A percentile compares a stretch with the other conserved stretches of the same genome.
These are phyloP conservation scores for Fraxinus sp. DNA, from an alignment of 305 asterid genomes.

Conservation along the genomic window DNA sequence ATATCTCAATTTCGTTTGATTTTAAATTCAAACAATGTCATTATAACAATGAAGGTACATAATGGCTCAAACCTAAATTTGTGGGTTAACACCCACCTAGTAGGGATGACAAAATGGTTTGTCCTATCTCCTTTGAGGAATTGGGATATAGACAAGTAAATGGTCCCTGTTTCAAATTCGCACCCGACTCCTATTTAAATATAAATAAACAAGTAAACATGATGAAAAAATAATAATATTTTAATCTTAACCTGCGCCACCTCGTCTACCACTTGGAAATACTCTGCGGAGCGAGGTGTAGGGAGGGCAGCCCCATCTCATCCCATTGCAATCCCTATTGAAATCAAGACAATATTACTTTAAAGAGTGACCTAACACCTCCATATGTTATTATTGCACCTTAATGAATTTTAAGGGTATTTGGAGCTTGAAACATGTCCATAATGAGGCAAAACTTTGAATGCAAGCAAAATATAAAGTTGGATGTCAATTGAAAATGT, in stretches of 20 bases:
- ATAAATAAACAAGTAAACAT: no score
- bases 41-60: neutral
- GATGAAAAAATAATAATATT: no score
- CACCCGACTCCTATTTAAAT: no score
- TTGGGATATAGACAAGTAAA: no score
- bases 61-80: neutral
- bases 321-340: neutral
- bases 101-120: no score
- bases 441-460: slow-evolving; percentile 16
- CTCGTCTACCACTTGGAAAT: no score
- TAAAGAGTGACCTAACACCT: neutral
- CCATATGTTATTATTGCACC: neutral
- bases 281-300: no score
- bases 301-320: no score
- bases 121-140: neutral
- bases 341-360: neutral
- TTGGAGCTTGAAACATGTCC: neutral
- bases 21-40: neutral
- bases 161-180: no score
- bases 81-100: neutral
- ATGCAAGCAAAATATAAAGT: slow-evolving; percentile 18
- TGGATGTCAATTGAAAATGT: neutral
- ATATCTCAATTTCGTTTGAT: neutral
- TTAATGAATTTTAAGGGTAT: neutral
- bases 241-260: no score